A percentile compares a stretch with the other conserved stretches of the same genome.
Evolutionary conservation across 495 filamentous ascomycete species (phyloP).

Genomic region (Penicillium dipodomyicola): DNA sequence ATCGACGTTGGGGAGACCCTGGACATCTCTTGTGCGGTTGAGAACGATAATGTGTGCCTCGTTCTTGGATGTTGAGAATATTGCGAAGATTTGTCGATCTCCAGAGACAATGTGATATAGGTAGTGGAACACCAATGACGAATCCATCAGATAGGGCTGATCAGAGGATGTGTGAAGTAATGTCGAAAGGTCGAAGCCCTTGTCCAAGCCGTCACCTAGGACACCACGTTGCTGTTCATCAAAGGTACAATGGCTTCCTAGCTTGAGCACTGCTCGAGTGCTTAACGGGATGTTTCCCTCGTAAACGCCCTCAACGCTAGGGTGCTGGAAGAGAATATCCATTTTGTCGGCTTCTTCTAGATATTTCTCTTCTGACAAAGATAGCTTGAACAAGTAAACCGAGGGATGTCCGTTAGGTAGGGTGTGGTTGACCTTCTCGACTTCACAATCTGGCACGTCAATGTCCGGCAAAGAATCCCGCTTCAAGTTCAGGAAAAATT

Average conservation of each 20-base stretch:
- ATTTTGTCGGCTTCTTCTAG: constrained; percentile 80
- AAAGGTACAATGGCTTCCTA: constrained; percentile 93
- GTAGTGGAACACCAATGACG: constrained; percentile 75
- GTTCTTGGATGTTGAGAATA: constrained; percentile 81
- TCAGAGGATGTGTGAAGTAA: constrained; percentile 64
- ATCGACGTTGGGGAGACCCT: constrained; percentile 83
- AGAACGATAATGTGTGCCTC: constrained; percentile 84
- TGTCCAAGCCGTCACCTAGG: constrained; percentile 86
- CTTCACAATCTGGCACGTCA: constrained; percentile 79
- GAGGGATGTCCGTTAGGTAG: constrained; percentile 95
- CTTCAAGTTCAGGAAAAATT: constrained; percentile 89
- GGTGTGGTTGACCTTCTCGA: constrained; percentile 87
- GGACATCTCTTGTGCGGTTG: constrained; percentile 71
- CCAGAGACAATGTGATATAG: constrained; percentile 89
- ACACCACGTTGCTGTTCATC: constrained; percentile 88
- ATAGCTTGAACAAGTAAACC: constrained; percentile 89
- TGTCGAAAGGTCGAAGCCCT: constrained; percentile 84
- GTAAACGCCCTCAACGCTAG: constrained; percentile 94
- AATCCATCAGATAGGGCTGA: constrained; percentile 67
- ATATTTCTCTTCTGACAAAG: constrained; percentile 83
- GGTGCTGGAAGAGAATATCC: constrained; percentile 77
- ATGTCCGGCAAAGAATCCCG: constrained; percentile 83
- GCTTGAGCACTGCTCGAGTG: constrained; percentile 77
- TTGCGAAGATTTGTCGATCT: constrained; percentile 85
- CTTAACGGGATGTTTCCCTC: constrained; percentile 87